Percentiles rank a stretch among this genome's conserved stretches.
phyloP scores from a whole-genome alignment of 306 rosid species.

The Carpinus fangiana region DNA sequence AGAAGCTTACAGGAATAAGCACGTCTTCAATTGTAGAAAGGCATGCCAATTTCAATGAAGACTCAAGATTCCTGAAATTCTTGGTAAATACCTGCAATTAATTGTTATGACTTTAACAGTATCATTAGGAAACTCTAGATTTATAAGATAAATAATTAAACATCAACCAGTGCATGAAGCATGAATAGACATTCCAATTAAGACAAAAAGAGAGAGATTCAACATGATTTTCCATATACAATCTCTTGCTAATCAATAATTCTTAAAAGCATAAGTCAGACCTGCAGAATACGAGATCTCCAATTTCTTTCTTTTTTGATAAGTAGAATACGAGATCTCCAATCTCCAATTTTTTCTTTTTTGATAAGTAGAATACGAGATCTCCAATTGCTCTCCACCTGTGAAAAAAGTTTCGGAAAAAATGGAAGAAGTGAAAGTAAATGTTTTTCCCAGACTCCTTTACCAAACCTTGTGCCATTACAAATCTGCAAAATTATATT shows the following conservation, averaged over 20 bases:
- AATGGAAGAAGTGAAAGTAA: conserved; percentile 67
- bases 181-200: background rate
- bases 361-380: conserved; percentile 79
- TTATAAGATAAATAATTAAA: background rate
- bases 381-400: conserved; percentile 49
- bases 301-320: too few relatives aligned
- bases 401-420: conserved; percentile 68
- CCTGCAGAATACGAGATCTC: conserved; percentile 83
- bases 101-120: background rate
- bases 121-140: conserved; percentile 16
- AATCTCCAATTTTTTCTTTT: too few relatives aligned
- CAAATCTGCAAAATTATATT: conserved; percentile 44
- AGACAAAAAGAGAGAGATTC: background rate
- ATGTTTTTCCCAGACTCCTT: conserved; percentile 58
- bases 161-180: background rate
- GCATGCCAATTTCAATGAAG: conserved; percentile 65
- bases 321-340: too few relatives aligned
- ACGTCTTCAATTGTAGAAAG: conserved; percentile 67
- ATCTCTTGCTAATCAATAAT: background rate
- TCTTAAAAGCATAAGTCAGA: conserved; percentile 27
- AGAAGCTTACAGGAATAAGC: conserved; percentile 69
- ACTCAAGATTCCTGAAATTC: conserved; percentile 69
- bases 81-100: conserved; percentile 70
- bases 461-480: conserved; percentile 44
- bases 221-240: background rate